Evolutionary conservation across 805 yeast species (phyloP).

Genomic region (Wickerhamomyces xylosicus): DNA sequence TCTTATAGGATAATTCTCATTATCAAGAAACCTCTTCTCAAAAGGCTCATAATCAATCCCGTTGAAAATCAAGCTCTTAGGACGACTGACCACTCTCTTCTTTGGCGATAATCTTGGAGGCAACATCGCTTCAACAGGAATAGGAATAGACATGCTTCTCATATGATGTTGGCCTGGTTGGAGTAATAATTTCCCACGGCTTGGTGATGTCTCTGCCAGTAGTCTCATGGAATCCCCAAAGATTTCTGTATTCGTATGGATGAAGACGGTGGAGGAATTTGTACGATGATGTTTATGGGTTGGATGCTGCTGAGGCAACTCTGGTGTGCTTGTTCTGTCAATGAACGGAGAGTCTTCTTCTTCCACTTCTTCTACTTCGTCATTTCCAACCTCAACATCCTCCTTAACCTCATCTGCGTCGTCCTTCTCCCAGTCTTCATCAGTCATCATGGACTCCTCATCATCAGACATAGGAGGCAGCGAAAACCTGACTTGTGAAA

Average conservation of each 20-base stretch:
- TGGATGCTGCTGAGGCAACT: slow-evolving; percentile 3
- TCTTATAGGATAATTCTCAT: not conserved
- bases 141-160: slow-evolving; percentile 19
- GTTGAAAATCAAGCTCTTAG: slow-evolving; percentile 24
- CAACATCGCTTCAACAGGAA: slow-evolving; percentile 25
- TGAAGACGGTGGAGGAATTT: slow-evolving; percentile 4
- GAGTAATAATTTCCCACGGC: slow-evolving; percentile 20
- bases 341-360: slow-evolving; percentile 2
- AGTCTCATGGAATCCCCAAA: slow-evolving; percentile 14
- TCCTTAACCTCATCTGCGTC: slow-evolving; percentile 3
- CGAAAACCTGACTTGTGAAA: slow-evolving; percentile 20
- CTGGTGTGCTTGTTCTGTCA: slow-evolving; percentile 2
- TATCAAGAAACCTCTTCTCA: slow-evolving; percentile 6
- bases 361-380: slow-evolving; percentile 2
- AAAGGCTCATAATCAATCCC: slow-evolving; percentile 25
- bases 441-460: not conserved
- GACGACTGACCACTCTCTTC: slow-evolving; percentile 20
- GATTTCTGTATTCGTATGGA: not conserved
- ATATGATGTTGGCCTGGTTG: slow-evolving; percentile 27
- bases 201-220: slow-evolving; percentile 10
- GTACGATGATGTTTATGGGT: not conserved
- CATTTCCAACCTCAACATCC: slow-evolving; percentile 3
- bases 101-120: slow-evolving; percentile 28
- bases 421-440: not conserved
- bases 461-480: slow-evolving; percentile 8